A percentile compares a stretch with the other conserved stretches of the same genome.
phyloP scores from a whole-genome alignment of 257 asterid genomes.

The Voacanga thouarsii region DNA sequence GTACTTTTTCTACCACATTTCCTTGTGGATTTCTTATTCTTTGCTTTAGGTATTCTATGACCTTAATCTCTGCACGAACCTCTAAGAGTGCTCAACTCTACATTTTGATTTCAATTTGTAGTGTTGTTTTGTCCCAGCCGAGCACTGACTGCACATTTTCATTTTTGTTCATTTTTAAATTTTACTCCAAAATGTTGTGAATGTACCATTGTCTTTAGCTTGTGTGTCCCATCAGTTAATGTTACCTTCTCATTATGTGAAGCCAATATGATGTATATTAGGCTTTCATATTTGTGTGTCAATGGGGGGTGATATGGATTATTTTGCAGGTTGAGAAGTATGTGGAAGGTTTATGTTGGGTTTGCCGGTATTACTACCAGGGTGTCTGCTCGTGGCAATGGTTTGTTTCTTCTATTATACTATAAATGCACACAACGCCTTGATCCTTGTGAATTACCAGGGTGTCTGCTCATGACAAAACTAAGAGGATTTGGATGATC shows the following conservation, averaged over 20 bases:
- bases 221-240: not conserved
- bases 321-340: slow-evolving; percentile 73
- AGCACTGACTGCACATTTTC: not conserved
- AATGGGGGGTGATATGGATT: slow-evolving; percentile 16
- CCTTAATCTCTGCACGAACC: not conserved
- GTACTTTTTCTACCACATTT: not conserved
- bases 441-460: not conserved
- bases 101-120: not conserved
- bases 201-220: no score
- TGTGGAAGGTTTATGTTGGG: slow-evolving; percentile 98
- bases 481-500: no score
- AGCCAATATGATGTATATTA: not conserved
- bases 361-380: slow-evolving; percentile 95
- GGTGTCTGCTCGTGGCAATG: slow-evolving; percentile 99
- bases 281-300: not conserved
- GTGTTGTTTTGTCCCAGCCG: not conserved
- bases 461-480: no score
- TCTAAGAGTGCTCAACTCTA: not conserved
- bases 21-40: not conserved
- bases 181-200: not conserved
- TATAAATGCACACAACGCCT: not conserved
- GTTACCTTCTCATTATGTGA: not conserved
- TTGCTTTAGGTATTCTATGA: not conserved
- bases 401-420: slow-evolving; percentile 43
- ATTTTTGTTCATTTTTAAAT: not conserved